Evolutionary conservation across 2,329 filamentous ascomycete species (phyloP).

Genomic region (Diaporthe aspalathi): DNA sequence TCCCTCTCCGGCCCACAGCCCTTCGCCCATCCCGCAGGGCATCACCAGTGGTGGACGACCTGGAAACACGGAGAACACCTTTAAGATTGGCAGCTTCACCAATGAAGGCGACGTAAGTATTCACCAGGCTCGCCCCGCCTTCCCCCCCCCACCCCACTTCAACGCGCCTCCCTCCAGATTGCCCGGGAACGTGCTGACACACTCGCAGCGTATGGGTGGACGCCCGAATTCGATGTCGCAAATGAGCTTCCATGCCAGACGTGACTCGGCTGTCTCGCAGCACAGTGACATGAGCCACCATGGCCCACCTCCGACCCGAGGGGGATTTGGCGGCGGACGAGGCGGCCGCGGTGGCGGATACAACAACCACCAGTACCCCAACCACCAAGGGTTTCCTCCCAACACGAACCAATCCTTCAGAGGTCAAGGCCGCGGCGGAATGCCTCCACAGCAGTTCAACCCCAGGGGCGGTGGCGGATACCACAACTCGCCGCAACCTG

Average conservation of each 20-base stretch:
- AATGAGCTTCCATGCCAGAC: constrained; percentile 73
- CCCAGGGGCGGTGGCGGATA: constrained; percentile 63
- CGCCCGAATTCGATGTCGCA: constrained; percentile 64
- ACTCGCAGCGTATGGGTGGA: constrained; percentile 73
- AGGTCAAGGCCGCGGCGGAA: constrained; percentile 58
- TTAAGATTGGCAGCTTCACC: constrained; percentile 80
- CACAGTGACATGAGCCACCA: constrained; percentile 79
- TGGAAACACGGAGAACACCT: constrained; percentile 66
- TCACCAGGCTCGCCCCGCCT: neutral
- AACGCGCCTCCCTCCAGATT: constrained; percentile 39
- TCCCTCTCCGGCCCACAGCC: constrained; percentile 86
- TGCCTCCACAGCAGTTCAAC: constrained; percentile 57
- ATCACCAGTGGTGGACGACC: constrained; percentile 86
- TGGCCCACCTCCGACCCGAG: constrained; percentile 68
- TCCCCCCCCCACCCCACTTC: constrained; percentile 9
- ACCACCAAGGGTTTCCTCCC: constrained; percentile 59
- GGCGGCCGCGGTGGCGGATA: constrained; percentile 61
- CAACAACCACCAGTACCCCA: constrained; percentile 61
- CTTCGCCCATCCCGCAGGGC: constrained; percentile 92
- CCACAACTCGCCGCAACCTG: constrained; percentile 74
- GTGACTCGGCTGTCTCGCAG: constrained; percentile 86
- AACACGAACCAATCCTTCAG: constrained; percentile 50
- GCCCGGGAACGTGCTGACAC: constrained; percentile 37
- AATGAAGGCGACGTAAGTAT: constrained; percentile 82
- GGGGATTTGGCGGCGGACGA: constrained; percentile 60